Percentiles rank a stretch among this genome's conserved stretches.
phyloP scores from a whole-genome alignment of 2,329 filamentous ascomycete species.

The Aspergillus sp. region DNA sequence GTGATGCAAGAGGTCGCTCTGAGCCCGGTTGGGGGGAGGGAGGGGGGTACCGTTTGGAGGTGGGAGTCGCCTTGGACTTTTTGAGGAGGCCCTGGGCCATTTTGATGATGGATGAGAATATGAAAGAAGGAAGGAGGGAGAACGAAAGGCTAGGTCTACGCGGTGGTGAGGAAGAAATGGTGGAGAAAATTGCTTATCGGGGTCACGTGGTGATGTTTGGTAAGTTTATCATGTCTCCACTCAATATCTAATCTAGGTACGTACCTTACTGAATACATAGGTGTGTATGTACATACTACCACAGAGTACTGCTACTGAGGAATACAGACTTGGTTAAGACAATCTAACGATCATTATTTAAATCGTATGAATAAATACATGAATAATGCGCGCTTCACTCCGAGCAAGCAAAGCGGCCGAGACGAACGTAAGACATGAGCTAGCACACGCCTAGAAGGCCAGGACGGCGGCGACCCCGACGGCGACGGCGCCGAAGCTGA shows the following conservation, averaged over 20 bases:
- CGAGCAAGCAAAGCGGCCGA: background rate
- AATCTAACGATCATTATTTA: background rate
- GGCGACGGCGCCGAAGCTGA: slow-evolving; percentile 35
- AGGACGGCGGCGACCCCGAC: slow-evolving; percentile 35
- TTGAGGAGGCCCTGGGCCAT: slow-evolving; percentile 39
- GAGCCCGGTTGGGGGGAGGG: too few relatives aligned
- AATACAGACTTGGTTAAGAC: too few relatives aligned
- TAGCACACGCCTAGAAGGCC: slow-evolving; percentile 31
- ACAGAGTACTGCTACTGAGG: too few relatives aligned
- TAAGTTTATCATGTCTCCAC: background rate
- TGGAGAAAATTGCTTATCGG: slow-evolving; percentile 20
- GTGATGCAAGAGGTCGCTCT: too few relatives aligned
- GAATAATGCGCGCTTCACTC: slow-evolving; percentile 5
- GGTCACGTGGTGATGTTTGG: slow-evolving; percentile 13
- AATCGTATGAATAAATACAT: background rate
- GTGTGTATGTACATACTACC: too few relatives aligned
- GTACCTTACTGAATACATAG: too few relatives aligned
- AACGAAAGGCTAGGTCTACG: background rate
- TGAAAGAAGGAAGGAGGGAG: background rate
- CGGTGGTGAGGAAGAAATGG: background rate
- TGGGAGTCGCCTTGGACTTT: slow-evolving; percentile 36
- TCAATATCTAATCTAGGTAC: too few relatives aligned
- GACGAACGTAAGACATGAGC: background rate
- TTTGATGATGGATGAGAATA: background rate
- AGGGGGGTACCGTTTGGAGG: slow-evolving; percentile 39